Evolutionary conservation across 1,139 yeast species (phyloP).

Genomic region (Debaryomyces sp.): DNA sequence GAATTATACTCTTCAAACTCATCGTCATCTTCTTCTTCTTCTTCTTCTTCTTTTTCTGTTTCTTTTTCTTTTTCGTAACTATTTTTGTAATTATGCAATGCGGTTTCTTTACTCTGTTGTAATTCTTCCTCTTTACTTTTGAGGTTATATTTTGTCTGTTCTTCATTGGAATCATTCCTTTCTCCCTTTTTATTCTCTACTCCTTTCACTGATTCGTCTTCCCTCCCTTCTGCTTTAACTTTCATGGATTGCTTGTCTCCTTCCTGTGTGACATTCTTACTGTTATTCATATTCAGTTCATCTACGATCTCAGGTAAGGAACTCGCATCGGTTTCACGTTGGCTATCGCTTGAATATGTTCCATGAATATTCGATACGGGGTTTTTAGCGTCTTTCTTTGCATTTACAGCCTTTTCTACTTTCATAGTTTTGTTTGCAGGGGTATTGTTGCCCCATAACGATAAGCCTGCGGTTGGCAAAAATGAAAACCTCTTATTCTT

Average conservation of each 20-base stretch:
- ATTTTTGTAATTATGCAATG: background rate
- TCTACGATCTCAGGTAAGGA: background rate
- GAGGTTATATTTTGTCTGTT: background rate
- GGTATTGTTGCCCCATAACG: background rate
- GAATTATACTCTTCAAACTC: constrained; percentile 24
- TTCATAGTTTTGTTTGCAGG: background rate
- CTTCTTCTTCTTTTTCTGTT: background rate
- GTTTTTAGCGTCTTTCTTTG: background rate
- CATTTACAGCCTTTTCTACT: background rate
- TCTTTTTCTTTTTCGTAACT: background rate
- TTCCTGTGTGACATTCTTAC: background rate
- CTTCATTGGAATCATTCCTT: background rate
- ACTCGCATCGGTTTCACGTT: background rate
- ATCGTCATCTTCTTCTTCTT: constrained; percentile 13
- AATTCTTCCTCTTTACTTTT: background rate
- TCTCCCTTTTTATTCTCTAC: background rate
- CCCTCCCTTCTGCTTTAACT: background rate
- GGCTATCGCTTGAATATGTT: background rate
- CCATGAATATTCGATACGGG: background rate
- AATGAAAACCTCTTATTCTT: constrained; percentile 22
- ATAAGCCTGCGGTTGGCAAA: constrained; percentile 16
- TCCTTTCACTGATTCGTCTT: background rate
- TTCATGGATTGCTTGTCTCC: background rate
- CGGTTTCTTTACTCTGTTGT: background rate
- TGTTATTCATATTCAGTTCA: background rate